phyloP scores from a whole-genome alignment of 2,329 filamentous ascomycete species.

The Fusarium phyllophilum region DNA sequence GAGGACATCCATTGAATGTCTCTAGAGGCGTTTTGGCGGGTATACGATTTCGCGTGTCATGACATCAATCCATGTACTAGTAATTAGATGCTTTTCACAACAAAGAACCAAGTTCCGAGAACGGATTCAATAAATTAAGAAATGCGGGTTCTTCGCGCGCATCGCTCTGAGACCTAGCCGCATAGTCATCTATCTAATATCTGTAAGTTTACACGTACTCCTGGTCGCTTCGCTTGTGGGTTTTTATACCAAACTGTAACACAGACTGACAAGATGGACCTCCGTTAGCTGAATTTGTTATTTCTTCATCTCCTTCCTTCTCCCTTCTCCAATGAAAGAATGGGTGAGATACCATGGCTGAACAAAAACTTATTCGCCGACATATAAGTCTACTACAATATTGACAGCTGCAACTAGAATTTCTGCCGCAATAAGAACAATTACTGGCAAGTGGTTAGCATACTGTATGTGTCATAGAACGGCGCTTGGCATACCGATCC shows the following conservation, averaged over 20 bases:
- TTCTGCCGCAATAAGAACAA: conserved; percentile 93
- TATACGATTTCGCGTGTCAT: conserved; percentile 28
- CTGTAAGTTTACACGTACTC: conserved; percentile 30
- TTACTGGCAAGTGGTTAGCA: conserved; percentile 66
- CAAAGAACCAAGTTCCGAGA: conserved; percentile 22
- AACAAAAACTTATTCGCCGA: conserved; percentile 45
- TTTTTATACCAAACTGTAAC: conserved; percentile 14
- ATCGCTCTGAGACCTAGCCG: conserved; percentile 22
- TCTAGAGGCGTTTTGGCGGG: conserved; percentile 41
- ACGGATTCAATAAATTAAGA: conserved; percentile 18
- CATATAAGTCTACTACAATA: conserved; percentile 93
- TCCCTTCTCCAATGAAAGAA: background rate
- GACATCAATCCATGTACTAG: conserved; percentile 24
- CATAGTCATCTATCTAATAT: conserved; percentile 43
- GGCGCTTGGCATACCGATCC: conserved; percentile 76
- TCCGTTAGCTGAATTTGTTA: conserved; percentile 4
- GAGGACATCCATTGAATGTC: conserved; percentile 23
- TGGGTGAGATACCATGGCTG: background rate
- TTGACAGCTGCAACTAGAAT: conserved; percentile 93
- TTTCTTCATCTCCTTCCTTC: background rate
- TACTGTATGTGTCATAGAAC: background rate
- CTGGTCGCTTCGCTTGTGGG: conserved; percentile 1
- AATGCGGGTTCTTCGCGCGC: conserved; percentile 13
- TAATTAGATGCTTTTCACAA: conserved; percentile 14
- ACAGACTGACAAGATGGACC: background rate